Conservation (phyloP, 805 yeast species). For the Sugiyamaella valdiviana region DNA sequence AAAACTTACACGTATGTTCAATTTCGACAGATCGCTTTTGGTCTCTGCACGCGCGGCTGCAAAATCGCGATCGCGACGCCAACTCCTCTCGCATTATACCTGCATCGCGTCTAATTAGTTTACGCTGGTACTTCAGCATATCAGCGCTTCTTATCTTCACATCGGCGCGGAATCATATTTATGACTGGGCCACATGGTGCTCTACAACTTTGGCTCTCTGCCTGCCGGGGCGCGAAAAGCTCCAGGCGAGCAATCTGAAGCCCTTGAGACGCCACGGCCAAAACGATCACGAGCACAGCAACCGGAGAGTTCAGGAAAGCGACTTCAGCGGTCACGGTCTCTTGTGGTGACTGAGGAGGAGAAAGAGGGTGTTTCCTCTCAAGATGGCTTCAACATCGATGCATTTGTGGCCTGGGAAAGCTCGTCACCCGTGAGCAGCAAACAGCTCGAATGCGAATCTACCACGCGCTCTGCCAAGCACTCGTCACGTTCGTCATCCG, state of each 20-base stretch:
- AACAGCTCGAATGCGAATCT: background rate
- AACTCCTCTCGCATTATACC: background rate
- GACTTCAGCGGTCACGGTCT: background rate
- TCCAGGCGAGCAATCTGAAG: constrained; percentile 1
- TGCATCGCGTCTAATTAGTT: background rate
- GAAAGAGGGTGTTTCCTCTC: background rate
- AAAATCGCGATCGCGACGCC: background rate
- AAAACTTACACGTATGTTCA: too few relatives aligned
- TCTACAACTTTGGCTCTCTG: constrained; percentile 8
- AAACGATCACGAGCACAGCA: background rate
- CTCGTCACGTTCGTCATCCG: background rate
- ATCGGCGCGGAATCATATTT: too few relatives aligned
- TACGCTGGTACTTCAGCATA: background rate
- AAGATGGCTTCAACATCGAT: background rate
- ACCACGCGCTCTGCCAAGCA: background rate
- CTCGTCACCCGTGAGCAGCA: constrained; percentile 7
- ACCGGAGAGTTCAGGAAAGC: background rate
- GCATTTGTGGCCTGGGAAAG: constrained; percentile 17
- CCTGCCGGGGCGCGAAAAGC: constrained; percentile 9
- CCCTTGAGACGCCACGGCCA: constrained; percentile 9
- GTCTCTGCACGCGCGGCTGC: background rate
- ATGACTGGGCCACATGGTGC: constrained; percentile 4
- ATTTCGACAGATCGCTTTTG: too few relatives aligned
- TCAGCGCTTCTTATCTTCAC: background rate
- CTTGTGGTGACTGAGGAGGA: constrained; percentile 4